Percentiles rank a stretch among this genome's conserved stretches.
Evolutionary conservation across 495 filamentous ascomycete species (phyloP).

Genomic region (Bombardia bombarda): DNA sequence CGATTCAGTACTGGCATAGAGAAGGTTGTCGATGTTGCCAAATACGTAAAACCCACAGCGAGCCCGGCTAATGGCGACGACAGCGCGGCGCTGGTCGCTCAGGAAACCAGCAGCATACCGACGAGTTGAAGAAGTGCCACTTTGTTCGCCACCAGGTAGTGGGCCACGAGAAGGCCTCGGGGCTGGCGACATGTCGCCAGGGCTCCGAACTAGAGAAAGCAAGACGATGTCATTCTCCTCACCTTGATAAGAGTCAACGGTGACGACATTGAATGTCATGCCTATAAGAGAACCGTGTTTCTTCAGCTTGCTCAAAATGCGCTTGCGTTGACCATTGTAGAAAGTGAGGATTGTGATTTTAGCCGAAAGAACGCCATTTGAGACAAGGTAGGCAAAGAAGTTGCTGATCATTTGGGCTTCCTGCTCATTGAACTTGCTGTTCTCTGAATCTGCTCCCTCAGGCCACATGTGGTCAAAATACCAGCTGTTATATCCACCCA

Average conservation of each 20-base stretch:
- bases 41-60: slow-evolving; percentile 80
- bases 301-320: slow-evolving; percentile 46
- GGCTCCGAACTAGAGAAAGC: slow-evolving; percentile 74
- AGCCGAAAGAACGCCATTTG: slow-evolving; percentile 49
- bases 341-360: slow-evolving; percentile 85
- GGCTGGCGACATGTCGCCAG: slow-evolving; percentile 10
- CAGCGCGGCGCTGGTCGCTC: slow-evolving; percentile 66
- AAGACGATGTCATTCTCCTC: slow-evolving; percentile 87
- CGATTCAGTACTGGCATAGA: slow-evolving; percentile 22
- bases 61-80: slow-evolving; percentile 87
- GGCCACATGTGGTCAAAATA: slow-evolving; percentile 66
- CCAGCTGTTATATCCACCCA: slow-evolving; percentile 61
- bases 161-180: too few relatives aligned
- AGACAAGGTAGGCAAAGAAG: slow-evolving; percentile 64
- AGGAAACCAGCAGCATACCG: slow-evolving; percentile 58
- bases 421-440: slow-evolving; percentile 61
- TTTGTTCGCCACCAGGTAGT: too few relatives aligned
- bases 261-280: slow-evolving; percentile 57
- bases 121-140: too few relatives aligned
- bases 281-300: slow-evolving; percentile 41
- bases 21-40: slow-evolving; percentile 58
- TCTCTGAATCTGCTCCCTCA: slow-evolving; percentile 56
- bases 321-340: slow-evolving; percentile 79
- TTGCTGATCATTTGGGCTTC: slow-evolving; percentile 73
- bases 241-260: slow-evolving; percentile 90